Evolutionary conservation across 805 yeast species (phyloP), one percentile per base, ranked within the genome.

Genomic region (Candida argentea): DNA sequence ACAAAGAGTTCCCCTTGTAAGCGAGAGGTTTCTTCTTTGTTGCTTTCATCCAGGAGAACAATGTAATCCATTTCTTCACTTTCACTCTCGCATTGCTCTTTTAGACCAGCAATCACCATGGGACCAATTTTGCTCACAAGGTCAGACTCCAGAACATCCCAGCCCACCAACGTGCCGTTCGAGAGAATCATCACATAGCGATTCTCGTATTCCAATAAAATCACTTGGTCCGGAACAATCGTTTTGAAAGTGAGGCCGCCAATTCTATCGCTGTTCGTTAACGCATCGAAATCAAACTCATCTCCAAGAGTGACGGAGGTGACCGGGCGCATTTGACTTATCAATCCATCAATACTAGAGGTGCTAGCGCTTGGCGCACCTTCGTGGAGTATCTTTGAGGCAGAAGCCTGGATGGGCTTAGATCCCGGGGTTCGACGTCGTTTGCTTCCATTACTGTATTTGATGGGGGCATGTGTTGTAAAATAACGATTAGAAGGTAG

Each of bases 41-140:
- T 8, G 10, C 10, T 18, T 19, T 46, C 43, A 13, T 57, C 55
- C 17, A 41, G 42, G 29, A 57, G 46, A 31, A 75, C 82, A 8
- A 81, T 57, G 49, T 59, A 86, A 49, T 87, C 95, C 73, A 86
- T 70, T 42, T 87, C 96, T 46, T 86, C 96, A 21, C 84, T 72
- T 42, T 86, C 95, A 6, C 65, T 55, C 2, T 48, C 55, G 13
- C 60, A 67, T 34, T 46, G 67, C 25, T 50, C 52, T 9, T 35
- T 37, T 3, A 56, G 67, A 2, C 82, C 72, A 0, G 47, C 40
- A 25, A 57, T 47, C 3, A 84, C 52, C 11, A 70, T 34, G 1
- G 84, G 82, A 5, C 76, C 37, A 4, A 80, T 56, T 12, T 64
- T 54, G 4, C 57, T 45, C 14, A 61, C 31, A 3, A 75, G 57